Percentiles rank a stretch among this genome's conserved stretches.
phyloP scores from a whole-genome alignment of 345 rosid genomes.

The Erysimum cheiranthoides region DNA sequence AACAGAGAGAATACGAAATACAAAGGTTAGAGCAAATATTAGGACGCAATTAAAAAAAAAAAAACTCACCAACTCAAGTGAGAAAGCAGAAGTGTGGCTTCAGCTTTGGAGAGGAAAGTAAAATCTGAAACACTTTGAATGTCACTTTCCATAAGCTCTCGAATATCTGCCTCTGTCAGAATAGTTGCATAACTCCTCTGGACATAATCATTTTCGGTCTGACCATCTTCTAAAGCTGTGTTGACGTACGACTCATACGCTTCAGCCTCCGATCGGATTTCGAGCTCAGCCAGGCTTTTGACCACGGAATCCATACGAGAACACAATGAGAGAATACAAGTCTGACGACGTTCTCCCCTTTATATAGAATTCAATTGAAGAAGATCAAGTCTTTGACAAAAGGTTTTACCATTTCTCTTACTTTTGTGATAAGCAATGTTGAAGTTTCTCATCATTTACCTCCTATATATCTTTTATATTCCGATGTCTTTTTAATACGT shows the following conservation, averaged over 20 bases:
- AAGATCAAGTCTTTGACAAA: constrained; percentile 18
- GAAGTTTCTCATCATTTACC: neutral
- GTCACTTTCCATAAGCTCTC: constrained; percentile 3
- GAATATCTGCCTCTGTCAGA: constrained; percentile 22
- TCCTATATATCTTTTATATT: neutral
- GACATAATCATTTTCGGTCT: neutral
- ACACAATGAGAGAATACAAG: neutral
- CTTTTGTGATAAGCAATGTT: constrained; percentile 9
- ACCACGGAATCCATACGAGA: constrained; percentile 12
- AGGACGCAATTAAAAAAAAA: neutral
- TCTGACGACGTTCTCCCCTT: neutral
- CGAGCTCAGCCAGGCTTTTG: neutral
- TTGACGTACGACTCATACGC: neutral
- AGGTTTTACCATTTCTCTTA: neutral
- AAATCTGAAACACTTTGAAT: constrained; percentile 18
- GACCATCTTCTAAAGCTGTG: constrained; percentile 17
- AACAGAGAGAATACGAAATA: neutral
- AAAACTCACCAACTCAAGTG: constrained; percentile 8
- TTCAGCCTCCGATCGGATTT: neutral
- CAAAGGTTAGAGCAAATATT: neutral
- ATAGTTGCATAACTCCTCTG: constrained; percentile 14
- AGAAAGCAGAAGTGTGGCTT: constrained; percentile 37
- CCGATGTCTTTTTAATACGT: neutral
- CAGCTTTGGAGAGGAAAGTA: constrained; percentile 25
- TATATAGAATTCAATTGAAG: constrained; percentile 7